Base-by-base conservation (phyloP, 2,329 filamentous ascomycete species). In the Stemphylium beticola region DNA sequence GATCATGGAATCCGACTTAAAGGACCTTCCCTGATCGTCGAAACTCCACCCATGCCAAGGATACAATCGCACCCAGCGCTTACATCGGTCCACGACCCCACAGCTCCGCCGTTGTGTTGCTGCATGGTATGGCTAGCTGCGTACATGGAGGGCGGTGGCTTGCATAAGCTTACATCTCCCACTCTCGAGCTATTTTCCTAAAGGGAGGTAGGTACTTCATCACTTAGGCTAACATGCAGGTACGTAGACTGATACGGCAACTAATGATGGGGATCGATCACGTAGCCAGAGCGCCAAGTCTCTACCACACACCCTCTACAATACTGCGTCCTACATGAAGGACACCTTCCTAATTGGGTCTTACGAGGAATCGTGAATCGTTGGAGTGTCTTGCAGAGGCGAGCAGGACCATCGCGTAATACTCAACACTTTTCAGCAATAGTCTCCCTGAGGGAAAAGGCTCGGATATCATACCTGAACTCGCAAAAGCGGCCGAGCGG, bases 11-110 rank as follows among this genome's bases (percentile, higher is more conserved):
- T 22, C 14, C 18, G 26, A 24, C 22, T 33, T 37, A n/a, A 33
- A 18, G 40, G 49, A 53, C 54, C 54, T 57, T 57, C 54, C 54
- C 33, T 49, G 44, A 40, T 20, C 34, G 49, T 57, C 49, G 26
- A 55, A 26, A 15, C 40, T 49, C 39, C 49, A 39, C 44, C 22
- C n/a, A 20, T 37, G 54, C 54, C 49, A 56, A 56, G 53, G 26
- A 20, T 17, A 22, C 20, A 48, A 55, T 55, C 52, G 33, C 22
- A 48, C 29, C 29, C 53, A 53, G 54, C 53, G 53, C 53, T 56
- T 44, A 48, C 8, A 15, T 39, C 39, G 22, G 48, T 20, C 20
- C 22, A 36, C n/a, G 6, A 39, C 40, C 48, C 48, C 33, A 51
- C 24, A 36, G 26, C 12, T 47, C 37, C 29, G 42, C 53, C 45